Conservation (phyloP, 495 filamentous ascomycete species). For the Lichina pygmaea region DNA sequence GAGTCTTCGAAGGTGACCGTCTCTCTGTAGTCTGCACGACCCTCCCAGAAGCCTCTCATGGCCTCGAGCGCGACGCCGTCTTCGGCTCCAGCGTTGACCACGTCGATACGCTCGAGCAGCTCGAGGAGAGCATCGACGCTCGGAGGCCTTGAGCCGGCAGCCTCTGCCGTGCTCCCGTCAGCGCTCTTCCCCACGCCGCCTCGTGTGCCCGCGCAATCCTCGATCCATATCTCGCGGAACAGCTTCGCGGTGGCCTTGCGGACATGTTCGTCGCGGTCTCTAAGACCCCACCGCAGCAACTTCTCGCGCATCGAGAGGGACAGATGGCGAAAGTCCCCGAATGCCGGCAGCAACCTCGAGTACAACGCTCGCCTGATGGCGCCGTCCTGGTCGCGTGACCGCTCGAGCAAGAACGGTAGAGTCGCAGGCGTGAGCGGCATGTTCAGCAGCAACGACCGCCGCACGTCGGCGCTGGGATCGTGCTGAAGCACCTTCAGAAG, state of each 20-base stretch:
- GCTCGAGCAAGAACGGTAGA: constrained; percentile 75
- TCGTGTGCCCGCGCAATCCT: constrained; percentile 54
- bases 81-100: constrained; percentile 71
- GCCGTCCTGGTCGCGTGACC: constrained; percentile 69
- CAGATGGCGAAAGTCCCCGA: constrained; percentile 89
- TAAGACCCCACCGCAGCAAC: constrained; percentile 78
- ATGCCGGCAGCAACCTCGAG: constrained; percentile 57
- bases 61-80: constrained; percentile 75
- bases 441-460: constrained; percentile 68
- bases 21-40: constrained; percentile 71
- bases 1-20: constrained; percentile 52
- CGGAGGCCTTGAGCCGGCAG: constrained; percentile 17
- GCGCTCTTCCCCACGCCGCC: constrained; percentile 5
- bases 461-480: constrained; percentile 78
- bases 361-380: constrained; percentile 66
- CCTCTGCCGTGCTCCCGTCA: constrained; percentile 17
- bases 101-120: constrained; percentile 77
- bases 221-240: constrained; percentile 88
- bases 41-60: constrained; percentile 89
- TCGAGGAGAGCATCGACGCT: constrained; percentile 58
- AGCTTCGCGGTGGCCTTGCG: constrained; percentile 71
- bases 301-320: constrained; percentile 92
- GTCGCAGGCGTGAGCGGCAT: constrained; percentile 55
- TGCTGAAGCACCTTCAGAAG: constrained; percentile 84
- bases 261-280: constrained; percentile 85